phyloP scores from a whole-genome alignment of 1,284 basidiomycete genomes.

The Ustilago loliicola region DNA sequence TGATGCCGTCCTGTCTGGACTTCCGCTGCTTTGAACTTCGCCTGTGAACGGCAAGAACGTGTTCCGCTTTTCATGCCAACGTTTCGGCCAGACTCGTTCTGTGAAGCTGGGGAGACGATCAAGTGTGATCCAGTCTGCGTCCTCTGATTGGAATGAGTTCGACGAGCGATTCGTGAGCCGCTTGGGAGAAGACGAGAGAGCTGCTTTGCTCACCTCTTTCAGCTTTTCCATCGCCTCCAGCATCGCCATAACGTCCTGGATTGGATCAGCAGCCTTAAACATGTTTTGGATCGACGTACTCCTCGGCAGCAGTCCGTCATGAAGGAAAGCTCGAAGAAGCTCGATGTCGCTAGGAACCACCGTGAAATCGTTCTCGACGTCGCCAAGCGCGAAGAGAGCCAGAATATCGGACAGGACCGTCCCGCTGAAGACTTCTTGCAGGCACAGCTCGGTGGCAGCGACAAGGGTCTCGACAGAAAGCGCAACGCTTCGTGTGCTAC shows the following conservation, averaged over 20 bases:
- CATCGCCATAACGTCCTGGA: constrained; percentile 4
- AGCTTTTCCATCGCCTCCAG: constrained; percentile 16
- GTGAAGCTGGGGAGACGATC: constrained; percentile 14
- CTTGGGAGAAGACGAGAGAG: background rate
- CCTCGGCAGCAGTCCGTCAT: constrained; percentile 12
- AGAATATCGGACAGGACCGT: constrained; percentile 15
- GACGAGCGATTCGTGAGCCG: background rate
- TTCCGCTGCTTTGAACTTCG: background rate
- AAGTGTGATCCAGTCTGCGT: constrained; percentile 17
- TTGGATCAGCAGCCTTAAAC: constrained; percentile 8
- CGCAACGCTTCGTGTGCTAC: background rate
- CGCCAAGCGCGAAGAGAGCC: constrained; percentile 26
- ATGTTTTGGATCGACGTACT: background rate
- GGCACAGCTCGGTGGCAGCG: constrained; percentile 24
- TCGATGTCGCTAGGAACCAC: constrained; percentile 8
- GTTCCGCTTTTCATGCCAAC: background rate
- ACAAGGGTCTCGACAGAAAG: constrained; percentile 18
- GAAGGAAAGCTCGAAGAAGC: constrained; percentile 18
- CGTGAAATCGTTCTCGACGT: constrained; percentile 14
- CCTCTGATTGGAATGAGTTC: background rate
- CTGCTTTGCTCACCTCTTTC: background rate
- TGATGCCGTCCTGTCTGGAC: background rate
- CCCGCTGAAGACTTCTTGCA: constrained; percentile 14
- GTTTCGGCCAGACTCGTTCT: background rate
- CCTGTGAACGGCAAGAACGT: background rate